Base-by-base conservation (phyloP, 257 asterid genomes). In the Solanum chiquidenum region DNA sequence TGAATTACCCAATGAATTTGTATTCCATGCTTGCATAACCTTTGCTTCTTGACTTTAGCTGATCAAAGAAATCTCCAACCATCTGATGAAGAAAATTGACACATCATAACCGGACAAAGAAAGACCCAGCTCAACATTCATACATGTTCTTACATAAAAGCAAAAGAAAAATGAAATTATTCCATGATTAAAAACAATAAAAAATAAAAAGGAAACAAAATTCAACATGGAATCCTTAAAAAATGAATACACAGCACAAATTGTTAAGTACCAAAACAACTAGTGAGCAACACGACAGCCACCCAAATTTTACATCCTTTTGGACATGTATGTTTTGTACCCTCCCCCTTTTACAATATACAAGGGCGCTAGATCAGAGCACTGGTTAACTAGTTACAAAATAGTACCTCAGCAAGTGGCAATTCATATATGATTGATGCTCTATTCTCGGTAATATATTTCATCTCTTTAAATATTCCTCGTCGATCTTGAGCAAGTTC, bases 21-120 rank as follows among this genome's bases (percentile, higher is more conserved):
- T 97, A 97, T 90, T 97, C 99, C 99, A 97, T 95, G 98, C 99
- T 97, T 79, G 99, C 99, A 91, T 97, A 97, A 89, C 99, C 99
- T 92, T 95, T 97, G 91, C 99, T 97, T 94, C 96, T 93, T 49
- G 99, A 97, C 90, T 97, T 97, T 34, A 97, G 96, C 93, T 97
- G 99, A 94, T 97, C 99, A 90, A 95, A 97, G 95, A 97, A 97
- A 93, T 97, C 99, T 42, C 99, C 99, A 76, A 97, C 99, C 99
- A 97, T 97, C 99, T 97, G 71, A 93, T 90, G 93, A 86, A 89
- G 89, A 71, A 87, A 87, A 88, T 73, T 88, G 88, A 77, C 44
- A 83, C 34, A 13, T 40, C 62, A 83, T 13, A 49, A 40, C 58
- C 27, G 34, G 49, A 42, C 20, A 62, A 75, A 77, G 44, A 55